A percentile compares a stretch with the other conserved stretches of the same genome.
Evolutionary conservation across 1,284 basidiomycete genomes (phyloP).

Genomic region (Heimioporus punctisporus): DNA sequence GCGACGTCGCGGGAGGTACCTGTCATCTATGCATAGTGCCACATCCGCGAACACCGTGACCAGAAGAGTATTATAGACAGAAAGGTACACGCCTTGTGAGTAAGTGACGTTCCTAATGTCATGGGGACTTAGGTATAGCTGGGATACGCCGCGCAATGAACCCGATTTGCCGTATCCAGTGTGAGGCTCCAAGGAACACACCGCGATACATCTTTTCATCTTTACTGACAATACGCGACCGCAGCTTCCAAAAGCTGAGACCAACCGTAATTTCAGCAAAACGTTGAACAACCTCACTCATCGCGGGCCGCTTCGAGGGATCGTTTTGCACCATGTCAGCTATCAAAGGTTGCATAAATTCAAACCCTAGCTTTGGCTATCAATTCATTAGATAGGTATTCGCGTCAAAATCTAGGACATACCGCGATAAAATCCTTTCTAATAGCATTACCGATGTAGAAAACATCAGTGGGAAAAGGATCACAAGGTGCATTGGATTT

Average conservation of each 20-base stretch:
- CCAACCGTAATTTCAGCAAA: conserved; percentile 1
- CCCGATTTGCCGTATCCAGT: conserved; percentile 17
- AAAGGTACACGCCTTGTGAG: not conserved
- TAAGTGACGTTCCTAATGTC: not conserved
- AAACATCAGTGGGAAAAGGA: conserved; percentile 40
- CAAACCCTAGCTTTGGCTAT: conserved; percentile 12
- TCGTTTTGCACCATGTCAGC: conserved; percentile 18
- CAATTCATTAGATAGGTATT: not conserved
- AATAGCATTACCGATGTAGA: conserved; percentile 37
- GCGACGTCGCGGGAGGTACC: too few relatives aligned
- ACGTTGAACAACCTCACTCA: conserved; percentile 15
- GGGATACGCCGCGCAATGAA: conserved; percentile 8
- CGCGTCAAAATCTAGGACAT: not conserved
- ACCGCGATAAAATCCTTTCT: conserved; percentile 31
- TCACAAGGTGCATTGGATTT: conserved; percentile 22
- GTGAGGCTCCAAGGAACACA: conserved; percentile 1
- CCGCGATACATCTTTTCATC: conserved; percentile 1
- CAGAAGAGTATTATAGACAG: not conserved
- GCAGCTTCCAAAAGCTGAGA: conserved; percentile 14
- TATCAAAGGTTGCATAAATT: conserved; percentile 17
- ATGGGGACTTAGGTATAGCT: conserved; percentile 9
- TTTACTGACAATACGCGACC: conserved; percentile 13
- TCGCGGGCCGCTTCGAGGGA: conserved; percentile 20
- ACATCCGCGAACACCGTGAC: too few relatives aligned
- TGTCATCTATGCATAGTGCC: too few relatives aligned